Base-by-base conservation (phyloP, 192 early-diverging fungal species). In the Chytriomyces sp. region DNA sequence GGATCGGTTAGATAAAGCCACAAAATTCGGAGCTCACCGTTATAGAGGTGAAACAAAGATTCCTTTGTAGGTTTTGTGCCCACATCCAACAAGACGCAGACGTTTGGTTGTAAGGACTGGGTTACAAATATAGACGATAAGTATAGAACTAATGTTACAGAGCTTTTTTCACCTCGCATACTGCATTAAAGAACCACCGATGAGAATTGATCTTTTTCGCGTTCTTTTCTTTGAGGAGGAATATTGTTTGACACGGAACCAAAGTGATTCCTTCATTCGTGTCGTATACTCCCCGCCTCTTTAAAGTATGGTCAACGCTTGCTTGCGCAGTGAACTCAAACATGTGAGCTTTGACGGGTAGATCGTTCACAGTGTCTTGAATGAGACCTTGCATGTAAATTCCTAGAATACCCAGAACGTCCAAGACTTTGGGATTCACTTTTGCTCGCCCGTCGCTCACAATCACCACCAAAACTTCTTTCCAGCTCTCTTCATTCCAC, bases 191-290 rank as follows among this genome's bases (percentile, higher is more conserved):
- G 72, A 91, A 92, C 91, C 91, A 92, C n/a, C 91, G 81, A 66
- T 84, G 85, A 19, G 80, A 82, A 69, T 88, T 95, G 75, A 95
- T 90, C 78, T 95, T 95, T 77, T 94, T 96, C 64, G 89, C 88
- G 73, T 96, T 96, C 81, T 94, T 92, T 80, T 96, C 94, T 77
- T 96, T 96, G 6, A 96, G 79, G 80, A 92, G 91, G 77, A 96
- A 96, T 34, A 96, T 77, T 26, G 89, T 83, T 80, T 94, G 93
- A 4, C 66, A 74, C 7, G 86, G 86, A 3, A 77, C 65, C 12
- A 77, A 33, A 17, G 32, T 59, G 14, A 75, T 59, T 0, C 74
- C 74, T 32, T 75, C 74, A 10, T 69, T 40, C 25, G 64, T 59
- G 32, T 59, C 55, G 28, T 75, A 17, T 10, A 26, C 31, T 22